Evolutionary conservation across 139 green algal genomes (phyloP).

Genomic region (Tetradesmus lagerheimii): DNA sequence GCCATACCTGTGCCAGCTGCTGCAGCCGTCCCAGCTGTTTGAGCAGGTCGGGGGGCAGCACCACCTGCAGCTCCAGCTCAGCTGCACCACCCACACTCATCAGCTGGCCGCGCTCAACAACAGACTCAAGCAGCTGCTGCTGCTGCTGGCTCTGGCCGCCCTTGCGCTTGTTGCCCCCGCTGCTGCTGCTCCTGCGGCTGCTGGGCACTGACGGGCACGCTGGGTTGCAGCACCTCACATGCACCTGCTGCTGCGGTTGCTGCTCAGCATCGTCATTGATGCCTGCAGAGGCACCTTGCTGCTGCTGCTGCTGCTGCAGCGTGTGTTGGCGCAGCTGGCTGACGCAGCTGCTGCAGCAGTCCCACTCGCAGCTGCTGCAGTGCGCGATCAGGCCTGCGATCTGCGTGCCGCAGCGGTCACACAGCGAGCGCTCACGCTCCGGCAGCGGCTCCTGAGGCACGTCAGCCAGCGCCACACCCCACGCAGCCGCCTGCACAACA

Average conservation of each 20-base stretch:
- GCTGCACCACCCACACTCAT: background rate
- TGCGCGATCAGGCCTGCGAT: conserved; percentile 48
- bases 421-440: conserved; percentile 45
- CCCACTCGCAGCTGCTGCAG: conserved; percentile 47
- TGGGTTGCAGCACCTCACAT: conserved; percentile 38
- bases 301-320: conserved; percentile 29
- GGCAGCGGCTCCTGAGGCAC: background rate
- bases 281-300: background rate
- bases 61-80: conserved; percentile 17
- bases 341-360: conserved; percentile 51
- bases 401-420: conserved; percentile 60
- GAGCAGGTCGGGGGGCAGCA: conserved; percentile 17
- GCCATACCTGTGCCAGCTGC: conserved; percentile 30
- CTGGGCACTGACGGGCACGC: conserved; percentile 12
- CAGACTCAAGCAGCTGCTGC: background rate
- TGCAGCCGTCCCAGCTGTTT: background rate
- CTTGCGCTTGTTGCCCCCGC: conserved; percentile 13
- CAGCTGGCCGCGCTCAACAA: background rate
- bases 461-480: background rate
- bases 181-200: conserved; percentile 3
- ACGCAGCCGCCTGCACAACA: background rate
- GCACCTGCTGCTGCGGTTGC: background rate
- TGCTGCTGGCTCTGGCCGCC: background rate
- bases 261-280: background rate
- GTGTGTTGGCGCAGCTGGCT: background rate